Evolutionary conservation across 2,329 filamentous ascomycete species (phyloP).

Genomic region (Aspergillus latus): DNA sequence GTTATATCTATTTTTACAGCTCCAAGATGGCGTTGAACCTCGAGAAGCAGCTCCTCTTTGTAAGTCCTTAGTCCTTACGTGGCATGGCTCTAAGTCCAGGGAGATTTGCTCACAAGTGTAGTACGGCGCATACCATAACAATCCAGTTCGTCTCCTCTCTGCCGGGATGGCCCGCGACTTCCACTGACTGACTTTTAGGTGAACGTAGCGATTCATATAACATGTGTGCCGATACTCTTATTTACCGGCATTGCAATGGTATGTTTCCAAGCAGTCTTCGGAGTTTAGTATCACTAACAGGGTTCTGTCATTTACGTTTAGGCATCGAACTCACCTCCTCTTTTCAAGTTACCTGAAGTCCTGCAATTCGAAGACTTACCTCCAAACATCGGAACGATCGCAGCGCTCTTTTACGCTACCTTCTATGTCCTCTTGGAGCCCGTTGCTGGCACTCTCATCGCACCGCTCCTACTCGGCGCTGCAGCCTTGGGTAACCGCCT

Average conservation of each 20-base stretch:
- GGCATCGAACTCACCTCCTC: constrained; percentile 57
- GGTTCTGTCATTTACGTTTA: constrained; percentile 27
- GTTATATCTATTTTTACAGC: neutral
- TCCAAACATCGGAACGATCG: constrained; percentile 59
- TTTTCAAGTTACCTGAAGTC: constrained; percentile 55
- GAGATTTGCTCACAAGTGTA: constrained; percentile 29
- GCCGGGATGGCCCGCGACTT: constrained; percentile 17
- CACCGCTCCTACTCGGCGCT: constrained; percentile 71
- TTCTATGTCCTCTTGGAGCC: constrained; percentile 93
- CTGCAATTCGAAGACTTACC: constrained; percentile 59
- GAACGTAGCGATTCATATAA: constrained; percentile 64
- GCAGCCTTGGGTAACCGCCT: constrained; percentile 76
- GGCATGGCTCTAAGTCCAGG: constrained; percentile 11
- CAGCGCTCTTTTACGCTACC: constrained; percentile 64
- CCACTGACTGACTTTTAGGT: constrained; percentile 46
- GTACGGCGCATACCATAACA: constrained; percentile 68
- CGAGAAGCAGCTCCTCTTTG: constrained; percentile 66
- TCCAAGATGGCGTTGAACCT: constrained; percentile 55
- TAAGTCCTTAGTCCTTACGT: constrained; percentile 45
- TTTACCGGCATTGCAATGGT: constrained; percentile 61
- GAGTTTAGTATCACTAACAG: constrained; percentile 2
- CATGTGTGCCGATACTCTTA: constrained; percentile 62
- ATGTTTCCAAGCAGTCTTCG: constrained; percentile 27
- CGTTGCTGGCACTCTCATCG: constrained; percentile 77
- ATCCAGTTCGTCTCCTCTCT: constrained; percentile 51